Evolutionary conservation across 371 early-diverging fungal genomes (phyloP).

Genomic region (Batkoa obscura): DNA sequence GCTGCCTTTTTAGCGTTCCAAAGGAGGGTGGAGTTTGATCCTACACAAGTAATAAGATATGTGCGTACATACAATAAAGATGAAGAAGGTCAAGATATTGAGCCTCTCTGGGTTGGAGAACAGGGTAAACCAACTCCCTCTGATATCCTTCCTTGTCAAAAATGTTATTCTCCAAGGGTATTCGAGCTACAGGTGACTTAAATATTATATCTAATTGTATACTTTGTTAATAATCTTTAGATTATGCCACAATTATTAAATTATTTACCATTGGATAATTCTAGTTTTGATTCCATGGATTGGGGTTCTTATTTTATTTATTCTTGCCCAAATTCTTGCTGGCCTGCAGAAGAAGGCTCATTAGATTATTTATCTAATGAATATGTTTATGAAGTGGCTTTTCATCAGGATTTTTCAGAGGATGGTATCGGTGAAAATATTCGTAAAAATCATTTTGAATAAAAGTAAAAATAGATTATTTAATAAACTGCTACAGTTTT

Average conservation of each 20-base stretch:
- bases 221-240: constrained; percentile 11
- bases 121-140: constrained; percentile 25
- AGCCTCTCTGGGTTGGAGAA: constrained; percentile 70
- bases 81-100: constrained; percentile 18
- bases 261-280: constrained; percentile 54
- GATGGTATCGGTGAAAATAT: constrained; percentile 32
- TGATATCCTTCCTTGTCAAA: constrained; percentile 48
- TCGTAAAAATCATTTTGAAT: not conserved
- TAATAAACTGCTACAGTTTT: too few species aligned
- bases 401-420: constrained; percentile 47
- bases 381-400: constrained; percentile 41
- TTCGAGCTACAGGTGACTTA: constrained; percentile 77
- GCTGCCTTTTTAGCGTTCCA: constrained; percentile 78
- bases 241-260: constrained; percentile 70
- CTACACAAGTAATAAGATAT: constrained; percentile 75
- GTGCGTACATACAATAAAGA: not conserved
- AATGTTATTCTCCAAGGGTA: constrained; percentile 49
- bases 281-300: constrained; percentile 54
- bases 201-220: not conserved
- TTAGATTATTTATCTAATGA: constrained; percentile 7
- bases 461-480: not conserved
- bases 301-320: constrained; percentile 82
- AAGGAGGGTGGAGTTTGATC: constrained; percentile 48
- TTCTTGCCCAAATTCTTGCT: constrained; percentile 72
- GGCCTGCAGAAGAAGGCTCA: constrained; percentile 14